Evolutionary conservation across 805 yeast genomes (phyloP), one percentile per base, ranked within the genome.

Genomic region (Yamadazyma tumulicola): DNA sequence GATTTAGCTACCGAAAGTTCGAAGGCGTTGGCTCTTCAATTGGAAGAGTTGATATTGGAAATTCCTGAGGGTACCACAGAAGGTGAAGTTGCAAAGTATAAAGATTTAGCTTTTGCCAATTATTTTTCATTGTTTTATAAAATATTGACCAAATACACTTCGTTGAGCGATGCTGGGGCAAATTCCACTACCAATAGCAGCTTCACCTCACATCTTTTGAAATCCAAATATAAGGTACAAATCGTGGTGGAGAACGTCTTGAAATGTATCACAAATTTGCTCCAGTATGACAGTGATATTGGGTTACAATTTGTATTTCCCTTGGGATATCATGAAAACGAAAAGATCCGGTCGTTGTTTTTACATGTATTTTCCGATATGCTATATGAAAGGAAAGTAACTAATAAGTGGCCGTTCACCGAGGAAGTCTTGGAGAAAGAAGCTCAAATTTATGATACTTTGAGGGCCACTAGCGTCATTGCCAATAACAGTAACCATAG

Each of bases 241-340:
- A 55, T 62, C 6, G 67, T 86, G 19, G 71, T 78, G 13, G 85
- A 81, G 13, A 77, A 79, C 54, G 76, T 81, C 8, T 75, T 85
- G 35, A 61, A 66, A 15, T 77, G 85, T 14, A 64, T 86, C 32
- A 77, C 88, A 2, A 83, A 83, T 44, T 55, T 87, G 34, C 64
- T 87, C 29, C 79, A 75, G 46, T 72, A 85, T 4, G 87, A 87
- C 48, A 77, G 81, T 5, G 87, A 81, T 35, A 79, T 84, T 16
- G 95, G 95, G 6, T 61, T 87, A 47, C 77, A 77, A 34, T 77
- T 75, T 54, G 87, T 89, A 2, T 55, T 86, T 11, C 88, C 93
- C 0, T 70, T 86, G 52, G 93, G 94, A 0, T 85, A 79, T 48
- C 85, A 85, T 47, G 72, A 72, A 15, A 82, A 83, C 51, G 56